Percentiles rank a stretch among this genome's conserved stretches.
phyloP scores from a whole-genome alignment of 164 flowering plant species.

The Taxillus chinensis region DNA sequence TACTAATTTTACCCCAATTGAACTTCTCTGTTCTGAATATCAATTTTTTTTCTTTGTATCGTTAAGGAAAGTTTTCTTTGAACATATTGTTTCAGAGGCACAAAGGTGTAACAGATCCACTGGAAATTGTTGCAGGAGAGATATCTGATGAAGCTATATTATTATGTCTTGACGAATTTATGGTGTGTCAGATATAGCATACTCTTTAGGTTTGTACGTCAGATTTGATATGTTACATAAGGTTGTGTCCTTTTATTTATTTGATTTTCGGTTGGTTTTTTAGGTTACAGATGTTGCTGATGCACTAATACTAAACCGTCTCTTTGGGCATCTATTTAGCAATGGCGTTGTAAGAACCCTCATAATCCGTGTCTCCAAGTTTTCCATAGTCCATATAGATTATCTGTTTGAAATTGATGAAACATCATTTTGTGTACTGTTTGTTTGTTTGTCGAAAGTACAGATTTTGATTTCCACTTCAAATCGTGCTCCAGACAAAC shows the following conservation, averaged over 20 bases:
- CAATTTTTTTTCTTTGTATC: too few relatives aligned
- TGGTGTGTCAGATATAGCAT: constrained; percentile 40
- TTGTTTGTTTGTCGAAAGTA: constrained; percentile 14
- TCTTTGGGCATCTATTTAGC: constrained; percentile 69
- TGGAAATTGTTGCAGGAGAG: constrained; percentile 95
- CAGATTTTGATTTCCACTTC: constrained; percentile 96
- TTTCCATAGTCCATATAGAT: neutral
- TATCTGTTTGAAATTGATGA: neutral
- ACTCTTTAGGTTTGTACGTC: constrained; percentile 3
- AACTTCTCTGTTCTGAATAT: too few relatives aligned
- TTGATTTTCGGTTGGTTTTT: constrained; percentile 3
- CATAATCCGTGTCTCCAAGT: neutral
- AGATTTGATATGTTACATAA: constrained; percentile 4
- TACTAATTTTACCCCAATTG: too few relatives aligned
- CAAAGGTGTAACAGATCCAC: constrained; percentile 88
- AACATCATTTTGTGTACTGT: neutral
- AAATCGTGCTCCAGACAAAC: constrained; percentile 95
- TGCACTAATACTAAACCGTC: constrained; percentile 91
- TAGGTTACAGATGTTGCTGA: constrained; percentile 99
- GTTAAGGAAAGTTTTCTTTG: neutral
- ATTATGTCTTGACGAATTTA: constrained; percentile 93
- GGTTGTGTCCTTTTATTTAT: constrained; percentile 1
- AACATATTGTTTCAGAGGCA: constrained; percentile 51
- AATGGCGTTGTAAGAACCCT: constrained; percentile 68
- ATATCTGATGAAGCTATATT: constrained; percentile 85